These are phyloP conservation scores for Zalaria obscura DNA, from an alignment of 2,329 filamentous ascomycete species.

Conservation along the genomic window DNA sequence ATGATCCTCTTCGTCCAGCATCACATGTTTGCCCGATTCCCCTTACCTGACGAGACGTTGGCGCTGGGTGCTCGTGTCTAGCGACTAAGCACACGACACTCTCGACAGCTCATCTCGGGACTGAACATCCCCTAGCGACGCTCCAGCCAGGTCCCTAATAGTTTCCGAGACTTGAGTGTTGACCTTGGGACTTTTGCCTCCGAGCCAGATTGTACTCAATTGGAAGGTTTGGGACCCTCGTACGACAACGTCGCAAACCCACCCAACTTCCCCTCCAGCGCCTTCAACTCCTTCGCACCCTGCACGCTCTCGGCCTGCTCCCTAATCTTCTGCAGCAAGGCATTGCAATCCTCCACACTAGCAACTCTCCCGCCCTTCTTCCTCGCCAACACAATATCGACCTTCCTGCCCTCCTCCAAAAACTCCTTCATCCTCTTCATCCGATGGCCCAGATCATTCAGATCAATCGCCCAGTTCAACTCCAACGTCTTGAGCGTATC, in stretches of 20 bases:
- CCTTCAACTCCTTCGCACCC: constrained; percentile 32
- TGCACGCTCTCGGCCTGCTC: constrained; percentile 27
- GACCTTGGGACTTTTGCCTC: no score
- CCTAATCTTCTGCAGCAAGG: constrained; percentile 39
- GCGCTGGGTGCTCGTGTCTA: no score
- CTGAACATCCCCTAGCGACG: no score
- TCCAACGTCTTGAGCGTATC: constrained; percentile 61
- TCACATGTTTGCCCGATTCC: no score
- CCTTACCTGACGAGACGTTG: no score
- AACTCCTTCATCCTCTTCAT: constrained; percentile 55
- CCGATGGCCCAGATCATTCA: constrained; percentile 60
- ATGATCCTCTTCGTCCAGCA: no score
- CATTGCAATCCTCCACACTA: constrained; percentile 44
- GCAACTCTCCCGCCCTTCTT: constrained; percentile 51
- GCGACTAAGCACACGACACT: no score
- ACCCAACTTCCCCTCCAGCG: constrained; percentile 31
- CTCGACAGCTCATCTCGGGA: no score
- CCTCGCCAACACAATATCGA: constrained; percentile 58
- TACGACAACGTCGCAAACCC: constrained; percentile 30
- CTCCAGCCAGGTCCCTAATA: background rate
- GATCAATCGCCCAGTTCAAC: constrained; percentile 74
- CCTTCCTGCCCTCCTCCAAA: constrained; percentile 57
- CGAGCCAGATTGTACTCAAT: no score
- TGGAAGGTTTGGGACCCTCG: constrained; percentile 19
- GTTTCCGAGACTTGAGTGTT: background rate